Base-by-base conservation (phyloP, 208 protist genomes). In the Crithidia acanthocephali region DNA sequence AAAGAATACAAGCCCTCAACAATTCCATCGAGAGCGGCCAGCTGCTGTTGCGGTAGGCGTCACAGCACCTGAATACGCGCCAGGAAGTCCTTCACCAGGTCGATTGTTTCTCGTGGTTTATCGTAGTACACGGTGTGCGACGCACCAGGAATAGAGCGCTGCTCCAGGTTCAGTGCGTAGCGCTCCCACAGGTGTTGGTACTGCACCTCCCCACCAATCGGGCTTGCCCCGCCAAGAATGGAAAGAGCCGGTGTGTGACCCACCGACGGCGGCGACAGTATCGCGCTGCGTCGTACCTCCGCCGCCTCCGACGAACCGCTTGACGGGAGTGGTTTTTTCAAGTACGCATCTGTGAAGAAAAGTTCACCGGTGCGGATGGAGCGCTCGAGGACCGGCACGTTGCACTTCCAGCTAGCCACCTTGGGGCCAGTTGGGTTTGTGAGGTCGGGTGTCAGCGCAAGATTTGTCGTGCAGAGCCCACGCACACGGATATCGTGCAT, bases 101-200 rank as follows among this genome's bases (percentile, higher is more conserved):
- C 25, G 0, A 79, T 28, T 0, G 80, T 85, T 10, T 70, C 77
- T 11, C 71, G 63, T n/a, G 84, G 61, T 37, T 85, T 68, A 60
- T 90, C 84, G 59, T 83, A 88, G 68, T 83, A 85, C 18, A 92
- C 58, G 2, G 77, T 88, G 63, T 92, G 84, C 22, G 80, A 75
- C 2, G 87, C 84, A n/a, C 65, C 53, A 4, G 62, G 71, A 13
- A 92, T 55, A n/a, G 81, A 56, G 66, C 83, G 76, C 79, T 92
- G 75, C 33, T 84, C 67, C 33, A 83, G 55, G 2, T 50, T 32
- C 11, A 28, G 16, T 0, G 77, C 79, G 63, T 69, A 85, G 10
- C 52, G 75, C 42, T 56, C 50, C 79, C 84, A 92, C 45, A 76
- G 13, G 4, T 74, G 56, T 1, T 56, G 59, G 30, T 77, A 79